These are phyloP conservation scores for Termitomyces sp. DNA, from an alignment of 768 basidiomycete species.

Conservation along the genomic window DNA sequence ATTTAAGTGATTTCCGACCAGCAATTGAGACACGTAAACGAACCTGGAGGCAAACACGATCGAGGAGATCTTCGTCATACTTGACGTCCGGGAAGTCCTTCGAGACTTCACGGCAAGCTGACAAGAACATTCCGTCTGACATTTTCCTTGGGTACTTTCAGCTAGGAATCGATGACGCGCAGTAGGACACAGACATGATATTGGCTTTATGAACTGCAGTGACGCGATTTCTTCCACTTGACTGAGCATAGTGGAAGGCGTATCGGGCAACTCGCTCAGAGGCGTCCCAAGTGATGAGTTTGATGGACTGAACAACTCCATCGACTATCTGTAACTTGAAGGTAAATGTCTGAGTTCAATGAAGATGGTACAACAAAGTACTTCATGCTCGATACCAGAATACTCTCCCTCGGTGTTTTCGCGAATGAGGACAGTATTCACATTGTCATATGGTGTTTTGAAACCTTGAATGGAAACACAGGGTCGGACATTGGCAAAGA, in stretches of 20 bases:
- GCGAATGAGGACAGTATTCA: conserved; percentile 96
- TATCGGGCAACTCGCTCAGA: conserved; percentile 98
- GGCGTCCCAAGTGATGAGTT: conserved; percentile 98
- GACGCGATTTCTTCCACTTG: conserved; percentile 82
- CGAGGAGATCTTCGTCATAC: conserved; percentile 96
- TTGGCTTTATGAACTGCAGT: conserved; percentile 99
- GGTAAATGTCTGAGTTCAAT: not conserved
- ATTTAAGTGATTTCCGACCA: not conserved
- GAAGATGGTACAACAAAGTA: conserved; percentile 23
- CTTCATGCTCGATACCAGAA: conserved; percentile 99
- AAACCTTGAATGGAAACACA: conserved; percentile 94
- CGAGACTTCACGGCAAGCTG: conserved; percentile 92
- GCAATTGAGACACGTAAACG: conserved; percentile 9
- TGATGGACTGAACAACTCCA: conserved; percentile 99
- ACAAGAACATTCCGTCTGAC: conserved; percentile 99
- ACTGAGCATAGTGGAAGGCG: conserved; percentile 96
- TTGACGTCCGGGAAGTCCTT: conserved; percentile 91
- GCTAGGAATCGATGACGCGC: conserved; percentile 5
- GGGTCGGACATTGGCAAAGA: conserved; percentile 98
- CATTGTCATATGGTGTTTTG: conserved; percentile 98
- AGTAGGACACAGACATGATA: conserved; percentile 71
- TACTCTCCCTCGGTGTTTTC: conserved; percentile 99
- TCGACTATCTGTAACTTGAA: conserved; percentile 64
- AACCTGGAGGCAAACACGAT: conserved; percentile 92
- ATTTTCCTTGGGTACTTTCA: conserved; percentile 73